Evolutionary conservation across 768 basidiomycete genomes (phyloP).

Genomic region (Phlebiopsis flavidoalba): DNA sequence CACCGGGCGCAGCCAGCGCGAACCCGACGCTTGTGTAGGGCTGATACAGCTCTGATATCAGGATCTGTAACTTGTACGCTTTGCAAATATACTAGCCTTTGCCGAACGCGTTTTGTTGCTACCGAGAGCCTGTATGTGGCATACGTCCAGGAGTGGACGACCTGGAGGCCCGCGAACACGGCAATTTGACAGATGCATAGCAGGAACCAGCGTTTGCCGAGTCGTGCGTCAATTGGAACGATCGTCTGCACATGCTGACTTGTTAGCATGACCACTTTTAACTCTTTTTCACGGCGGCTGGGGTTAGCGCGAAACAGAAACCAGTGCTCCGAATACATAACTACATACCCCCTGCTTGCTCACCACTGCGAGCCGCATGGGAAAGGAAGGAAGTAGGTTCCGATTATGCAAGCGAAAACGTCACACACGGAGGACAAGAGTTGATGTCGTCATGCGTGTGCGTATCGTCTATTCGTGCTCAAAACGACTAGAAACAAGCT

Average conservation of each 20-base stretch:
- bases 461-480: slow-evolving; percentile 5
- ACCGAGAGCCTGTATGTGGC: not conserved
- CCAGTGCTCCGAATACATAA: not conserved
- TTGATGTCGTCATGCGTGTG: not conserved
- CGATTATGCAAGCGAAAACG: not conserved
- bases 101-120: too few species aligned
- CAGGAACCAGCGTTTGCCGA: not conserved
- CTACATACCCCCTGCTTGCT: not conserved
- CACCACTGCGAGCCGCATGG: not conserved
- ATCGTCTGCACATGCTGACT: not conserved
- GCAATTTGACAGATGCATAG: not conserved
- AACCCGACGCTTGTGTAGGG: not conserved
- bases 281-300: too few species aligned
- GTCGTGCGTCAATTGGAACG: not conserved
- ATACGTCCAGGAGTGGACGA: not conserved
- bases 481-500: not conserved
- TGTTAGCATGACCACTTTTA: not conserved
- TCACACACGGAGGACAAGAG: not conserved
- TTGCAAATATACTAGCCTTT: not conserved
- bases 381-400: not conserved
- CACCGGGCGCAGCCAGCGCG: not conserved
- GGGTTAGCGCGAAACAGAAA: not conserved
- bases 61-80: not conserved
- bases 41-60: not conserved
- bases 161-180: not conserved